A percentile compares a stretch with the other conserved stretches of the same genome.
Evolutionary conservation across 2,329 filamentous ascomycete genomes (phyloP).

Genomic region (Colletotrichum gigasporum): DNA sequence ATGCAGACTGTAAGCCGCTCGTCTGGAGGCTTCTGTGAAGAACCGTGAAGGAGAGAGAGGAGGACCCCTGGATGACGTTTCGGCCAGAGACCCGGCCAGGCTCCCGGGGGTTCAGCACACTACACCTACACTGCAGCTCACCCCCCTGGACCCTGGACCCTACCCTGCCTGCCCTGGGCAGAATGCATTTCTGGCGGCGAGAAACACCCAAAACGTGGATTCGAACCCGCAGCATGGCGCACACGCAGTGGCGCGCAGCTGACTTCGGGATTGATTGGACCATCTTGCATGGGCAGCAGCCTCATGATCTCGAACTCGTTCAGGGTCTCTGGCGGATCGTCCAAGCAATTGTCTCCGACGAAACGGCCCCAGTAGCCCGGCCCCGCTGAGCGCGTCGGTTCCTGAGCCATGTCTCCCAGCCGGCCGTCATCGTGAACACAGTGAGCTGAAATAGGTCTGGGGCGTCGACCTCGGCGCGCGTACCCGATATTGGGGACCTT

Average conservation of each 20-base stretch:
- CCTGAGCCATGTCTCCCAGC: background rate
- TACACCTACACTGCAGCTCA: too few relatives aligned
- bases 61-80: background rate
- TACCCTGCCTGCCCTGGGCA: too few relatives aligned
- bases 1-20: background rate
- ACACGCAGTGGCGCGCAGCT: conserved; percentile 4
- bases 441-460: background rate
- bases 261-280: conserved; percentile 6
- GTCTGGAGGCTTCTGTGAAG: background rate
- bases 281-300: conserved; percentile 12
- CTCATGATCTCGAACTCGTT: conserved; percentile 20
- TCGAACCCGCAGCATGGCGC: background rate
- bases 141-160: too few relatives aligned
- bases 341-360: background rate
- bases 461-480: background rate
- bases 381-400: background rate
- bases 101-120: too few relatives aligned
- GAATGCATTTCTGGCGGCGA: background rate
- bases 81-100: background rate
- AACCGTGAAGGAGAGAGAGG: background rate
- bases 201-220: background rate
- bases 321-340: background rate
- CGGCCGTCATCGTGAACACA: background rate
- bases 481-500: background rate
- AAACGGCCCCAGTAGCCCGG: background rate